Conservation (phyloP, 2,329 filamentous ascomycete species). For the Ceratocystis cacaofunesta region DNA sequence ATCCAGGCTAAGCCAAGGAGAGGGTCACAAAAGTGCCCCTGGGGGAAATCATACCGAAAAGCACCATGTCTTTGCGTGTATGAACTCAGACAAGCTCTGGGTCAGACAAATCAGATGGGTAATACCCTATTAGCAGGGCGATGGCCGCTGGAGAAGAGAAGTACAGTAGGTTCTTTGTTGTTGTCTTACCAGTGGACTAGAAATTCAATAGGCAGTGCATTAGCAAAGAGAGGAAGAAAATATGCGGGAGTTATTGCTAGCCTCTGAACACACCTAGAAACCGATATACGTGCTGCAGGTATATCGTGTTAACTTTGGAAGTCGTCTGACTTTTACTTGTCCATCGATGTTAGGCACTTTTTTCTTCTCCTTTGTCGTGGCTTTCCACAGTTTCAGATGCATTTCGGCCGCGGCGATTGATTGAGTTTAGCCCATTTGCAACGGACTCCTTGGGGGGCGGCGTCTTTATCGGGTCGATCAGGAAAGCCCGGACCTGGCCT, state of each 20-base stretch:
- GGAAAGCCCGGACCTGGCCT: slow-evolving; percentile 2
- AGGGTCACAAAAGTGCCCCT: slow-evolving; percentile 8
- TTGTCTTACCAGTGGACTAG: neutral
- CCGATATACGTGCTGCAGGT: neutral
- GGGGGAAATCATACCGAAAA: slow-evolving; percentile 1
- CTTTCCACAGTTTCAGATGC: no score
- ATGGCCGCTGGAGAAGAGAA: neutral
- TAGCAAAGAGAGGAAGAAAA: neutral
- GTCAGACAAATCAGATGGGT: neutral
- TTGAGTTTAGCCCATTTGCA: neutral
- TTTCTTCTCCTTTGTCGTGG: no score
- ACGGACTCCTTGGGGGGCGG: neutral
- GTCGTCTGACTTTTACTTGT: no score
- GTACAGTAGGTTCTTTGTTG: neutral
- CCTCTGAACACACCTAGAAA: neutral
- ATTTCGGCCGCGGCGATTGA: neutral
- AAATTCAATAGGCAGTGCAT: neutral
- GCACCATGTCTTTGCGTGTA: neutral
- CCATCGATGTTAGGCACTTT: no score
- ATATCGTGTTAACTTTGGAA: no score
- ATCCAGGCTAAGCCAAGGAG: neutral
- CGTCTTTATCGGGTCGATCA: slow-evolving; percentile 6
- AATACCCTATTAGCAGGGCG: neutral
- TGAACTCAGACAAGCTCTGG: neutral
- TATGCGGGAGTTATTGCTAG: neutral